Evolutionary conservation across 2,329 filamentous ascomycete species (phyloP), one percentile per base, ranked within the genome.

Genomic region (Fusarium sp.): DNA sequence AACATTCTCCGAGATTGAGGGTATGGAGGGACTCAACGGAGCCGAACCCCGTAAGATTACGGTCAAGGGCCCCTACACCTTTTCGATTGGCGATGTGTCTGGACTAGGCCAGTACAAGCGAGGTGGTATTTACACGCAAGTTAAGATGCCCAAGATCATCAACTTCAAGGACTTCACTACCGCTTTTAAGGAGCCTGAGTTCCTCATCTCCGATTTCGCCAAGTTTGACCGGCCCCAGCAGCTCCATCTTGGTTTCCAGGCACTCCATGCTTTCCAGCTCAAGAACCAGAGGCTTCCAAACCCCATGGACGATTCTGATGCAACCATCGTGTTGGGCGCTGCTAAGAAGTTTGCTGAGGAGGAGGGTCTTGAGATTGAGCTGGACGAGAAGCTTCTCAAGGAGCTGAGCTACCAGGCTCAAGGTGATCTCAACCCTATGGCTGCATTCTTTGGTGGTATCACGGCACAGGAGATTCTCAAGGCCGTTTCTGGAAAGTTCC

Each of bases 81-180:
- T 99, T 78, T 95, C 92, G 13, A 97, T 99, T 68, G 95, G 94
- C 37, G 92, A 97, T 74, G 92, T 98, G 9, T 92, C 91, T 21
- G 89, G 87, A 6, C 83, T 97, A 32, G 95, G 95, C 32, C 84
- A 91, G 70, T 99, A 99, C 80, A 81, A 91, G 80, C 86, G 90
- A 47, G 94, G 94, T 42, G 95, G 95, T 58, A 85, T 97, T 57
- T 99, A 91, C 76, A 89, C 91, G 35, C 95, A 99, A 77, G 95
- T 98, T 76, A 99, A 98, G 84, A 97, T 97, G 94, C 95, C 95
- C 46, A 97, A 95, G 79, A 86, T 92, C 50, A 78, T 98, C 70
- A 86, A 95, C 74, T 99, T 98, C 78, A 91, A 97, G 79, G 82
- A 87, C 36, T 85, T 97, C 53, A 88, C 88, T 37, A 80, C 86